These are phyloP conservation scores for Russula abietina DNA, from an alignment of 768 basidiomycete species.

Conservation along the genomic window DNA sequence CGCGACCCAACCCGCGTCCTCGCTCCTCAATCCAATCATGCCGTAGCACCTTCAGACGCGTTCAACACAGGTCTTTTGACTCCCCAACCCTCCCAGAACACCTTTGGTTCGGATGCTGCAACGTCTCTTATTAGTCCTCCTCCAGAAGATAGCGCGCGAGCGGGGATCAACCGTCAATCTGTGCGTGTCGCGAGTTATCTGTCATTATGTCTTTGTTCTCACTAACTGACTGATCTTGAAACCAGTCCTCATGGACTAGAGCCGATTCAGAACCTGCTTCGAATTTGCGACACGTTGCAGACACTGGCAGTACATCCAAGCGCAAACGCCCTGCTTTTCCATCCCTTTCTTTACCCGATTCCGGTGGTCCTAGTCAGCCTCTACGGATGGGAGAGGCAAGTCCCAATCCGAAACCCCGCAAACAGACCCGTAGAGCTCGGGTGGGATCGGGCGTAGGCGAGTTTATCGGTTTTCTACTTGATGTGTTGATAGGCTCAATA, in stretches of 20 bases:
- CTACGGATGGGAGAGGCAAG: constrained; percentile 37
- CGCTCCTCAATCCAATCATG: constrained; percentile 11
- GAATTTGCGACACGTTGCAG: constrained; percentile 4
- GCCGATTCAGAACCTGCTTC: constrained; percentile 24
- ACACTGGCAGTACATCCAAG: constrained; percentile 28
- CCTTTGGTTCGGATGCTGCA: constrained; percentile 18
- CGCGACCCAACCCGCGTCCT: constrained; percentile 12
- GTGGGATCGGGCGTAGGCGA: constrained; percentile 2
- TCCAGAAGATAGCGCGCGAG: constrained; percentile 15
- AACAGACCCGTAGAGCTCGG: constrained; percentile 30
- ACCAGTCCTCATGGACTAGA: constrained; percentile 23
- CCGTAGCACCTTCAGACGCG: not conserved
- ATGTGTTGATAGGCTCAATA: not conserved
- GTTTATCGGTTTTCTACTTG: not conserved
- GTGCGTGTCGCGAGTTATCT: constrained; percentile 11
- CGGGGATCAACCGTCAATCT: constrained; percentile 4
- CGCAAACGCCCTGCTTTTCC: constrained; percentile 36
- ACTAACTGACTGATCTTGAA: not conserved
- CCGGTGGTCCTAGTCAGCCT: constrained; percentile 15
- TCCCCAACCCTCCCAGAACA: constrained; percentile 17
- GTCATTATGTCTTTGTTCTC: constrained; percentile 8
- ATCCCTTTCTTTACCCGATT: constrained; percentile 15
- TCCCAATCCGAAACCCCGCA: constrained; percentile 59
- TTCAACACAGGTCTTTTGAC: constrained; percentile 21
- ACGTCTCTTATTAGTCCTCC: constrained; percentile 24